Conservation (phyloP, 1,139 yeast species). For the Yamadazyma mexicana region DNA sequence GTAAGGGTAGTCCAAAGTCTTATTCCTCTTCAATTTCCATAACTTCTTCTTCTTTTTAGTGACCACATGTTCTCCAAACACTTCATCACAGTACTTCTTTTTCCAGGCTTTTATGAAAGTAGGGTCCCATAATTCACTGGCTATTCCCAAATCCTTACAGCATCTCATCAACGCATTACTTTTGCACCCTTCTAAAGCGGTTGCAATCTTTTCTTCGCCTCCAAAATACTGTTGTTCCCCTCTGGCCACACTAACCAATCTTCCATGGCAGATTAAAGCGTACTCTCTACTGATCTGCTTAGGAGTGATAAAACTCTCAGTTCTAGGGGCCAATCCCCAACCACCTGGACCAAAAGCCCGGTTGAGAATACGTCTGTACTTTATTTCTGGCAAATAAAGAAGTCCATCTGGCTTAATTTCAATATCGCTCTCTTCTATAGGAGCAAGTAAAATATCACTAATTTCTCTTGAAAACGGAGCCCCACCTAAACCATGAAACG, state of each 20-base stretch:
- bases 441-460: slow-evolving; percentile 58
- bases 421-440: slow-evolving; percentile 66
- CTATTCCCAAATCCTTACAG: slow-evolving; percentile 95
- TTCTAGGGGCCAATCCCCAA: slow-evolving; percentile 96
- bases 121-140: slow-evolving; percentile 98
- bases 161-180: slow-evolving; percentile 97
- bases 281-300: slow-evolving; percentile 77
- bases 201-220: slow-evolving; percentile 79
- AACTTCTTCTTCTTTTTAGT: slow-evolving; percentile 84
- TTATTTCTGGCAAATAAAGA: slow-evolving; percentile 88
- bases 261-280: slow-evolving; percentile 82
- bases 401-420: slow-evolving; percentile 97
- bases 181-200: slow-evolving; percentile 97
- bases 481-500: slow-evolving; percentile 81
- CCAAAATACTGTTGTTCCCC: slow-evolving; percentile 95
- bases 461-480: slow-evolving; percentile 67
- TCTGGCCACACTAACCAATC: slow-evolving; percentile 87
- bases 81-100: slow-evolving; percentile 72
- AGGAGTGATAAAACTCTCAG: slow-evolving; percentile 74
- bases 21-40: slow-evolving; percentile 83
- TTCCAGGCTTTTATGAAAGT: slow-evolving; percentile 81
- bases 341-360: slow-evolving; percentile 97
- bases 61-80: slow-evolving; percentile 80
- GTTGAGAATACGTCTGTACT: slow-evolving; percentile 85
- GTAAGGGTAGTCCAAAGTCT: slow-evolving; percentile 78